These are phyloP conservation scores for Salvia miltiorrhiza DNA, from an alignment of 257 asterid genomes.

Conservation along the genomic window DNA sequence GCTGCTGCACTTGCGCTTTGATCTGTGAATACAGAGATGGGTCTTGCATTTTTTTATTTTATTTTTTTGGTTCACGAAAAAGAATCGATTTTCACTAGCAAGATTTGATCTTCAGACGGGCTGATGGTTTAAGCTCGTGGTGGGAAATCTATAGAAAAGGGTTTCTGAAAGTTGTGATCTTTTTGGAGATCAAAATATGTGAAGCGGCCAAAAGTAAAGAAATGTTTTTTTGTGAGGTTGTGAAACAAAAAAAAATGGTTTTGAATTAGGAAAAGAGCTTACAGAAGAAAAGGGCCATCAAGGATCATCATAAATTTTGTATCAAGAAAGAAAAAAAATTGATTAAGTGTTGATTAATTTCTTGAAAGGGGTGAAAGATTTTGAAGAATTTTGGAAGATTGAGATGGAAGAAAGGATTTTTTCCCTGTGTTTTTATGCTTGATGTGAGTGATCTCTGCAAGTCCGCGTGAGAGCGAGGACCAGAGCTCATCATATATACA, in stretches of 20 bases:
- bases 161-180: background rate
- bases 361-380: constrained; percentile 2
- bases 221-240: background rate
- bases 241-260: background rate
- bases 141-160: background rate
- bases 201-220: constrained; percentile 14
- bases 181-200: background rate
- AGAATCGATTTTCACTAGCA: background rate
- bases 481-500: constrained; percentile 23
- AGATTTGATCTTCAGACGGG: constrained; percentile 23
- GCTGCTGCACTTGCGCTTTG: constrained; percentile 36
- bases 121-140: background rate
- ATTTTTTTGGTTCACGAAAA: background rate
- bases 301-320: background rate
- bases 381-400: constrained; percentile 8
- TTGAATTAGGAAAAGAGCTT: background rate
- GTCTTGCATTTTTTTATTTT: constrained; percentile 58
- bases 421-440: background rate
- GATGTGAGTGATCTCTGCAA: constrained; percentile 36
- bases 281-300: background rate
- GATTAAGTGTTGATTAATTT: background rate
- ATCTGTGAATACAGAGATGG: constrained; percentile 65
- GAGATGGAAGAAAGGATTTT: background rate
- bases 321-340: background rate
- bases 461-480: constrained; percentile 50